Evolutionary conservation across 805 yeast species (phyloP).

Genomic region (Zygosaccharomyces kombuchaensis): DNA sequence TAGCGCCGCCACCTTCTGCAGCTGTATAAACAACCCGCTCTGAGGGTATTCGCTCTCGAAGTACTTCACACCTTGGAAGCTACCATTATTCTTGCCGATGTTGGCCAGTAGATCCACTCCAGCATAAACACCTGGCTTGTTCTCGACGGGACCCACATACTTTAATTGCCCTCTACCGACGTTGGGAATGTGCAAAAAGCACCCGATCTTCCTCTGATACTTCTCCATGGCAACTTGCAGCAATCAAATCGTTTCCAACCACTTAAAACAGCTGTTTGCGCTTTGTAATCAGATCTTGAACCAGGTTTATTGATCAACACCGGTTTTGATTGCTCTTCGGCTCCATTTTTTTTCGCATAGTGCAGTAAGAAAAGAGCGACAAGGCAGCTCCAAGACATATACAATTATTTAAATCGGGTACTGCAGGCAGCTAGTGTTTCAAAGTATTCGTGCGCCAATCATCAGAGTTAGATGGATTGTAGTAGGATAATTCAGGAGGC

Average conservation of each 20-base stretch:
- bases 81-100: slow-evolving; percentile 85
- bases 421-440: not conserved
- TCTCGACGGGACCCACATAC: slow-evolving; percentile 68
- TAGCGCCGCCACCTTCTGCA: slow-evolving; percentile 39
- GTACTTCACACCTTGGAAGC: slow-evolving; percentile 64
- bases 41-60: slow-evolving; percentile 60
- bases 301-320: too few species aligned
- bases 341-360: not conserved
- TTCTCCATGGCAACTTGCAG: slow-evolving; percentile 7
- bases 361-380: not conserved
- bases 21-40: slow-evolving; percentile 71
- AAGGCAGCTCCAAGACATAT: slow-evolving; percentile 1
- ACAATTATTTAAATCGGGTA: not conserved
- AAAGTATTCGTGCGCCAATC: not conserved
- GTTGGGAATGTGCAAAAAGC: slow-evolving; percentile 53
- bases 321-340: not conserved
- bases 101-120: slow-evolving; percentile 75
- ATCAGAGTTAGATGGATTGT: slow-evolving; percentile 15
- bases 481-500: slow-evolving; percentile 23
- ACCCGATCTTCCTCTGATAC: slow-evolving; percentile 29
- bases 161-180: slow-evolving; percentile 64
- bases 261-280: not conserved
- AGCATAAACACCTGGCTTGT: slow-evolving; percentile 72
- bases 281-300: not conserved
- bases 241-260: not conserved